Percentiles rank a stretch among this genome's conserved stretches.
Evolutionary conservation across 495 filamentous ascomycete species (phyloP).

Genomic region (Xylaria longipes): DNA sequence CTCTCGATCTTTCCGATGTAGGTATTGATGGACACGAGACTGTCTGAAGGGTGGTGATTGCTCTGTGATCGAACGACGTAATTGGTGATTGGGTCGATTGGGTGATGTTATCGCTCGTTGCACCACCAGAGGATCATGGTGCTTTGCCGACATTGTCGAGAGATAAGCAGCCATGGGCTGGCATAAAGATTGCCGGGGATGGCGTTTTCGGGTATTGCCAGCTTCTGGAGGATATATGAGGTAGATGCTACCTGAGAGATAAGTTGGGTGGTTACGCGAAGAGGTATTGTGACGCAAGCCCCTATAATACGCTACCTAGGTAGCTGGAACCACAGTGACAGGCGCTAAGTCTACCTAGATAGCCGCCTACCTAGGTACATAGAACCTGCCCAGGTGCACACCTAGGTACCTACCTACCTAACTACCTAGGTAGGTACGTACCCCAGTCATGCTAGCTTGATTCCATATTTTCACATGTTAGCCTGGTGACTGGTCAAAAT

Average conservation of each 20-base stretch:
- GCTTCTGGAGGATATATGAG: background rate
- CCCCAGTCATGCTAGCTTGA: background rate
- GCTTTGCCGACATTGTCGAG: constrained; percentile 25
- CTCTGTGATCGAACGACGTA: constrained; percentile 58
- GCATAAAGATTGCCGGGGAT: constrained; percentile 17
- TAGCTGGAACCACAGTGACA: background rate
- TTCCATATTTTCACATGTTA: constrained; percentile 16
- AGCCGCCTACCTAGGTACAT: too few species aligned
- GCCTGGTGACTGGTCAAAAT: background rate
- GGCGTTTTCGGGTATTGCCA: constrained; percentile 7
- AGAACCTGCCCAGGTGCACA: too few species aligned
- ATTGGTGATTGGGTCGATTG: constrained; percentile 53
- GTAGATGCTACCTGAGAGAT: background rate
- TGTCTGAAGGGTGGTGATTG: constrained; percentile 55
- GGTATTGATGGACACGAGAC: constrained; percentile 50
- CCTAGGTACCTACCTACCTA: too few species aligned
- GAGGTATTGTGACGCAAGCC: constrained; percentile 10
- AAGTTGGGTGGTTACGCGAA: background rate
- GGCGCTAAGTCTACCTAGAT: background rate
- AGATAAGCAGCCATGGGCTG: constrained; percentile 9
- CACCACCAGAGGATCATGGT: constrained; percentile 5
- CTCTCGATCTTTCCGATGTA: constrained; percentile 52
- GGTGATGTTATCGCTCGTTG: constrained; percentile 40
- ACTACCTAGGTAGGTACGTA: too few species aligned
- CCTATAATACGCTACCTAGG: background rate